Evolutionary conservation across 257 asterid genomes (phyloP).

Genomic region (Solanum pennellii): DNA sequence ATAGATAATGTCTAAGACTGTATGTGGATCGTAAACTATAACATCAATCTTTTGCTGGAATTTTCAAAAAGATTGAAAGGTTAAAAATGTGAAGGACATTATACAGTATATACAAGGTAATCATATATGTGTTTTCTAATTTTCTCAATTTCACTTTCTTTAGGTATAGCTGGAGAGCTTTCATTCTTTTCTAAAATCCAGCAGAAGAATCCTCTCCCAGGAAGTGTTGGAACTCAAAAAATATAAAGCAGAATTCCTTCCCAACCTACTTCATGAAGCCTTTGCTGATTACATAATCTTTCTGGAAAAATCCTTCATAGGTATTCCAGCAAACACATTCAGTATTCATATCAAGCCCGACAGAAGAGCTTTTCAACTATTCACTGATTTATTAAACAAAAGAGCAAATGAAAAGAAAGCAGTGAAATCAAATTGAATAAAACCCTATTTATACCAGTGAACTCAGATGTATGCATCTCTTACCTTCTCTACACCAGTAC

Average conservation of each 20-base stretch:
- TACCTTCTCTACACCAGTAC: conserved; percentile 41
- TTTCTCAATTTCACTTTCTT: background rate
- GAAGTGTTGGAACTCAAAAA: background rate
- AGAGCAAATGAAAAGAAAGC: background rate
- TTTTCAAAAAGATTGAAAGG: background rate
- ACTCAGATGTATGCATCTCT: background rate
- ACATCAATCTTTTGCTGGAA: background rate
- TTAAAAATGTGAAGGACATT: background rate
- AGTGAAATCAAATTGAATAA: background rate
- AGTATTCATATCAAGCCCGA: background rate
- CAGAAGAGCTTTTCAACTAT: background rate
- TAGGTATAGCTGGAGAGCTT: background rate
- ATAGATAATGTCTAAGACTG: background rate
- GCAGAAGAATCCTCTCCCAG: background rate
- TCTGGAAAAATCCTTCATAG: background rate
- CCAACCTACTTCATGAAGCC: background rate
- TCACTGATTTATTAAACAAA: background rate
- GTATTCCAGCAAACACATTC: background rate
- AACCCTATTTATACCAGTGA: background rate
- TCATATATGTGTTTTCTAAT: background rate
- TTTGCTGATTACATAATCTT: background rate
- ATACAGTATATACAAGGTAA: background rate
- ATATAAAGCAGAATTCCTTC: background rate
- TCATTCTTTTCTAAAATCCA: background rate
- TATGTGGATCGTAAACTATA: background rate